phyloP scores from a whole-genome alignment of 2,329 filamentous ascomycete genomes.

The Chrysoporthe puriensis region DNA sequence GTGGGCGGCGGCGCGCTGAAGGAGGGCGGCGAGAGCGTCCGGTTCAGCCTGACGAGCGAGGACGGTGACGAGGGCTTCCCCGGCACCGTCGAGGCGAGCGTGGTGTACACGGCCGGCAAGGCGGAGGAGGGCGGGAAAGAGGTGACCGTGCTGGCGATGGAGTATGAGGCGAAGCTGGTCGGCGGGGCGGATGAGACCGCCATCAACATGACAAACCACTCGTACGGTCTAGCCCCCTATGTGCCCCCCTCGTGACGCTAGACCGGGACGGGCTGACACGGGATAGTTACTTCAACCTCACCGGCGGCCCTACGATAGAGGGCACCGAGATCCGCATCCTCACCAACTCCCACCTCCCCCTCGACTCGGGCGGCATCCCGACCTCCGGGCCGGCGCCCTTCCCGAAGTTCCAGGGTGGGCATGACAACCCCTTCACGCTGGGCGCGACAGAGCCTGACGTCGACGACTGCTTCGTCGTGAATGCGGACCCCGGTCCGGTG shows the following conservation, averaged over 20 bases:
- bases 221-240: constrained; percentile 52
- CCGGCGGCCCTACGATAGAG: constrained; percentile 54
- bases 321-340: constrained; percentile 69
- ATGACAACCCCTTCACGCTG: constrained; percentile 69
- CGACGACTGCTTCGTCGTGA: constrained; percentile 88
- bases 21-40: constrained; percentile 66
- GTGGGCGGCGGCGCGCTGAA: constrained; percentile 43
- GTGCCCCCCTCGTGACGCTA: background rate
- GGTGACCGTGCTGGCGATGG: constrained; percentile 76
- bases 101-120: constrained; percentile 78
- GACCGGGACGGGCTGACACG: background rate
- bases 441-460: constrained; percentile 73
- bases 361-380: constrained; percentile 76
- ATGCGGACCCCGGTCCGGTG: constrained; percentile 61
- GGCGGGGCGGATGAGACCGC: constrained; percentile 84
- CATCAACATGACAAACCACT: constrained; percentile 95
- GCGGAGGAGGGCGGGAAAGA: constrained; percentile 61
- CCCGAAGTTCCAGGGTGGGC: constrained; percentile 60
- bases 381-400: constrained; percentile 67
- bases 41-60: constrained; percentile 68
- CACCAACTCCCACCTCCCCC: constrained; percentile 68
- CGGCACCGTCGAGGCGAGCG: constrained; percentile 75
- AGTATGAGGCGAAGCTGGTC: constrained; percentile 86
- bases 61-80: constrained; percentile 92
- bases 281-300: constrained; percentile 67